Evolutionary conservation across 306 rosid species (phyloP).

Genomic region (Erythrophleum fordii): DNA sequence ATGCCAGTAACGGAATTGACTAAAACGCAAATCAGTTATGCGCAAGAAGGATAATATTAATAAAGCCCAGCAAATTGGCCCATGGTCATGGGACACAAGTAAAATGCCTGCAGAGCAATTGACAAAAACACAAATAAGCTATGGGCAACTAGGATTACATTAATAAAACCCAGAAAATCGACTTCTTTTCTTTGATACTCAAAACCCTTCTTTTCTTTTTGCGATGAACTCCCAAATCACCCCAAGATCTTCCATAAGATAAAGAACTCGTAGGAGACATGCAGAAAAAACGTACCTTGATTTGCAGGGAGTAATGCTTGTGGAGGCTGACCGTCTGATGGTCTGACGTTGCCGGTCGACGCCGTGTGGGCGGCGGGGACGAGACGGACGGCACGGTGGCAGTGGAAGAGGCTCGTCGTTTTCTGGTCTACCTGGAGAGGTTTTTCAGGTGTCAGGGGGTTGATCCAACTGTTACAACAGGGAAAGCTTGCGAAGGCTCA

Average conservation of each 20-base stretch:
- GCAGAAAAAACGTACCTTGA: conserved; percentile 48
- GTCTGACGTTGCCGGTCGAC: no score
- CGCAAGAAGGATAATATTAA: neutral
- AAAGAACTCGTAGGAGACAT: neutral
- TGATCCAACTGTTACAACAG: no score
- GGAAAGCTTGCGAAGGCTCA: no score
- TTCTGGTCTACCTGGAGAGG: no score
- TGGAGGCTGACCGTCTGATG: conserved; percentile 10
- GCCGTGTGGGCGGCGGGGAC: no score
- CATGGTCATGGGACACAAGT: neutral
- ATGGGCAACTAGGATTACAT: conserved; percentile 13
- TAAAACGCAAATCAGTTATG: no score
- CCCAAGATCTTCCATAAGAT: neutral
- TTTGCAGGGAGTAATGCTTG: conserved; percentile 51
- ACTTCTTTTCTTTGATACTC: no score
- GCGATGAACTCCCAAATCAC: neutral
- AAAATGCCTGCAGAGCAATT: neutral
- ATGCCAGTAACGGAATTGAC: neutral
- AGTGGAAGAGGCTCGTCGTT: no score
- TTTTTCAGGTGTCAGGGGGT: no score
- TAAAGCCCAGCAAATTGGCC: neutral
- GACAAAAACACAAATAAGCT: conserved; percentile 35
- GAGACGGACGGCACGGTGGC: no score
- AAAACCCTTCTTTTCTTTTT: neutral
- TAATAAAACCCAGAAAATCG: neutral